Evolutionary conservation across 176 grass and related monocot species (phyloP).

Genomic region (Oropetium thomaeum): DNA sequence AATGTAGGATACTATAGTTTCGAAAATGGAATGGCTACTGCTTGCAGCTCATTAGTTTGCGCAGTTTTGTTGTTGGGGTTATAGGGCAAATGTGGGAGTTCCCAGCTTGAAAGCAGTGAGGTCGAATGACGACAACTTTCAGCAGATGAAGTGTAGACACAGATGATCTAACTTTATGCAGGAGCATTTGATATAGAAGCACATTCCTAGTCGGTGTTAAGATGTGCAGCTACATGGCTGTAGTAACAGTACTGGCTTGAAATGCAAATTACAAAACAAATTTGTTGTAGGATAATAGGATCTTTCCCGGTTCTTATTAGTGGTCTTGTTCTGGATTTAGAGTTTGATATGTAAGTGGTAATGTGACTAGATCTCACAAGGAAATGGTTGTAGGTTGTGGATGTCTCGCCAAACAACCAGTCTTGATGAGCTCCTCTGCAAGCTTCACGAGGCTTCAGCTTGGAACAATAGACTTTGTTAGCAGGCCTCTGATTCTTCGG

Average conservation of each 20-base stretch:
- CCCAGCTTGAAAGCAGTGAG: background rate
- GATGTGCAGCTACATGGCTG: too few species aligned
- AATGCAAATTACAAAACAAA: too few species aligned
- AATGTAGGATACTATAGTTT: background rate
- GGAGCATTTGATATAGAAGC: background rate
- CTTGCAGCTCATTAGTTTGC: too few species aligned
- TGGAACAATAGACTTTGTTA: conserved; percentile 27
- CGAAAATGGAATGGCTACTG: background rate
- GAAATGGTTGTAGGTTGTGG: conserved; percentile 28
- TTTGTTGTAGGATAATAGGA: background rate
- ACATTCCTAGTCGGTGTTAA: background rate
- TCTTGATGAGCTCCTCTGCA: conserved; percentile 4
- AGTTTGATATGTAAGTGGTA: background rate
- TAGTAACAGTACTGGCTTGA: too few species aligned
- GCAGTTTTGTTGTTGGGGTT: background rate
- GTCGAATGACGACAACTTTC: background rate
- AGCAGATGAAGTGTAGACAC: background rate
- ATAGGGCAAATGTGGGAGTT: background rate
- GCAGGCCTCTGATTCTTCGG: conserved; percentile 24
- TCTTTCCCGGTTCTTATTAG: background rate
- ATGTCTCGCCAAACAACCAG: conserved; percentile 8
- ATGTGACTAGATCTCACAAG: background rate
- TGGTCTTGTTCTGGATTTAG: background rate
- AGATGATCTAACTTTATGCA: too few species aligned
- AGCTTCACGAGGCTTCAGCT: conserved; percentile 12